Conservation (phyloP, 257 asterid species). For the Forsythia viridissima region DNA sequence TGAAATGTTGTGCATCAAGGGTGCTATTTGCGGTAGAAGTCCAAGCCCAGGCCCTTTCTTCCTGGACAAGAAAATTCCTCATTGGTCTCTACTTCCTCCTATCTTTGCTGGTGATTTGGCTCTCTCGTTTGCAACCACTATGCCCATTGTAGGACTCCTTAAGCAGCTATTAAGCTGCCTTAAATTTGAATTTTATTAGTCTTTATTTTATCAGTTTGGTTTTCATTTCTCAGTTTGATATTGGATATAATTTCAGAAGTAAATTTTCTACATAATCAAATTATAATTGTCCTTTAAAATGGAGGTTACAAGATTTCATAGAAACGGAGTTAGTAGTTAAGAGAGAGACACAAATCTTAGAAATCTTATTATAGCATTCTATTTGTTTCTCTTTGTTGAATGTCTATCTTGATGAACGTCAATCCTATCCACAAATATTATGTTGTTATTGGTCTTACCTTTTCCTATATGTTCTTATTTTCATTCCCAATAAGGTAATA, state of each 20-base stretch:
- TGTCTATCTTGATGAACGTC: neutral
- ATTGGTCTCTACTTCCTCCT: neutral
- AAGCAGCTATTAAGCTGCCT: neutral
- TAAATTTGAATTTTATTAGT: neutral
- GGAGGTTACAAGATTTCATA: neutral
- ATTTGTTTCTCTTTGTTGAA: neutral
- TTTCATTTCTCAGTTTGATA: neutral
- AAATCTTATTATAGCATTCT: neutral
- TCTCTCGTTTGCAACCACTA: neutral
- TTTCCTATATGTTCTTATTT: neutral
- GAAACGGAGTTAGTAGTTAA: neutral
- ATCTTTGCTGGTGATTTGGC: neutral
- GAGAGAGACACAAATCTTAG: neutral
- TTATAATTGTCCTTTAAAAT: neutral
- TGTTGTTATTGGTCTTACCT: neutral
- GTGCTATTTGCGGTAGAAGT: no score
- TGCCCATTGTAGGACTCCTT: neutral
- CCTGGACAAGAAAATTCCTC: neutral
- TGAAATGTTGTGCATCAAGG: no score
- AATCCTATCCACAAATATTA: neutral
- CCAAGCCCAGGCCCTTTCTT: neutral
- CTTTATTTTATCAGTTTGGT: neutral
- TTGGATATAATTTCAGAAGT: neutral
- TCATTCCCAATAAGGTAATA: neutral
- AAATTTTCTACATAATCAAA: neutral